These are phyloP conservation scores for Moringa oleifera DNA, from an alignment of 345 rosid species.

Conservation along the genomic window DNA sequence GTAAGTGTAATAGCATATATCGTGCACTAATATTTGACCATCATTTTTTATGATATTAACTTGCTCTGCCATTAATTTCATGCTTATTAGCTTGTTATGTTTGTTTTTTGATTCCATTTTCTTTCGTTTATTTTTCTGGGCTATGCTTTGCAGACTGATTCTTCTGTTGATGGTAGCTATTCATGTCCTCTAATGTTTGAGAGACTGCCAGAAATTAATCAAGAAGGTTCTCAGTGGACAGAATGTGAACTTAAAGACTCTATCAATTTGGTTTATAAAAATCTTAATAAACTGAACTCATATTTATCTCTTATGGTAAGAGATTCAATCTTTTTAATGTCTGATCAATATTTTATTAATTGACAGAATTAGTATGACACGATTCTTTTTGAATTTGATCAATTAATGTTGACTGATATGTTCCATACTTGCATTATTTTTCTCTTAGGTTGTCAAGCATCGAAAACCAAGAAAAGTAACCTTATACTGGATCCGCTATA, in stretches of 20 bases:
- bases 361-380: background rate
- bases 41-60: background rate
- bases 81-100: conserved; percentile 9
- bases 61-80: conserved; percentile 9
- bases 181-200: conserved; percentile 59
- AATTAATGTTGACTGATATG: background rate
- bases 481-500: conserved; percentile 67
- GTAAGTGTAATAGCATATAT: conserved; percentile 21
- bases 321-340: background rate
- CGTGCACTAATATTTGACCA: background rate
- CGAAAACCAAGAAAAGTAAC: conserved; percentile 66
- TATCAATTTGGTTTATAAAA: conserved; percentile 52
- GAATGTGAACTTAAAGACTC: conserved; percentile 68
- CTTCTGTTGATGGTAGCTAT: conserved; percentile 59
- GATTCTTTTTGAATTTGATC: conserved; percentile 6
- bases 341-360: background rate
- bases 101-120: no score
- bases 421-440: conserved; percentile 8
- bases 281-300: conserved; percentile 63
- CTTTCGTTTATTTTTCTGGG: background rate
- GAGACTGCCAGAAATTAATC: conserved; percentile 54
- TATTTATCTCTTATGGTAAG: conserved; percentile 60
- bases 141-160: conserved; percentile 54
- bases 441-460: conserved; percentile 63
- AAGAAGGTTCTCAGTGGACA: conserved; percentile 68